phyloP scores from a whole-genome alignment of 2,329 filamentous ascomycete genomes.

The Cercospora sojina region DNA sequence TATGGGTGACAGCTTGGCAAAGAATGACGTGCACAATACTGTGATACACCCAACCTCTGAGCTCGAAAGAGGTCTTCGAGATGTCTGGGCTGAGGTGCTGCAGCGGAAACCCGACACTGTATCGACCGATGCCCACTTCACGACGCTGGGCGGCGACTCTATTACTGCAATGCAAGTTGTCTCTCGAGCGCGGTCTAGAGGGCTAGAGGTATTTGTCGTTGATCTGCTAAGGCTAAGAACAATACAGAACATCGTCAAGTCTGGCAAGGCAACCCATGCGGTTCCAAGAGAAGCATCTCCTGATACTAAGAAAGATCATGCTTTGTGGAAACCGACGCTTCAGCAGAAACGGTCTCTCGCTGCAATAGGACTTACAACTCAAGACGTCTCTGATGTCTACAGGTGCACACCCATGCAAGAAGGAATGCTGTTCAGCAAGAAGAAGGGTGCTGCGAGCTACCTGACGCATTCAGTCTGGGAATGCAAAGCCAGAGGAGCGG shows the following conservation, averaged over 20 bases:
- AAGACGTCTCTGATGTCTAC: not conserved
- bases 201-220: not conserved
- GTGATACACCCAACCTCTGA: not conserved
- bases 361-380: not conserved
- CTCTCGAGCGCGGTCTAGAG: not conserved
- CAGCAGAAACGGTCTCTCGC: not conserved
- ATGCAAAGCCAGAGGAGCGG: not conserved
- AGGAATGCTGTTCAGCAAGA: slow-evolving; percentile 3
- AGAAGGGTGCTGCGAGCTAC: not conserved
- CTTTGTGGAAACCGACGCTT: not conserved
- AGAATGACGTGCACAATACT: not conserved
- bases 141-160: slow-evolving; percentile 49
- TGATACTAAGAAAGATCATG: not conserved
- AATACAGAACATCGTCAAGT: not conserved
- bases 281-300: not conserved
- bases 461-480: not conserved
- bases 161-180: slow-evolving; percentile 49
- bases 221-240: not conserved
- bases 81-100: slow-evolving; percentile 14
- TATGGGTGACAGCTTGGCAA: not conserved
- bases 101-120: not conserved
- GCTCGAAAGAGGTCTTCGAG: not conserved
- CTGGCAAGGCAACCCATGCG: not conserved
- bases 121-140: slow-evolving; percentile 42
- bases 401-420: slow-evolving; percentile 2